Conservation (phyloP, 2,329 filamentous ascomycete species). For the Albifimbria verrucaria region DNA sequence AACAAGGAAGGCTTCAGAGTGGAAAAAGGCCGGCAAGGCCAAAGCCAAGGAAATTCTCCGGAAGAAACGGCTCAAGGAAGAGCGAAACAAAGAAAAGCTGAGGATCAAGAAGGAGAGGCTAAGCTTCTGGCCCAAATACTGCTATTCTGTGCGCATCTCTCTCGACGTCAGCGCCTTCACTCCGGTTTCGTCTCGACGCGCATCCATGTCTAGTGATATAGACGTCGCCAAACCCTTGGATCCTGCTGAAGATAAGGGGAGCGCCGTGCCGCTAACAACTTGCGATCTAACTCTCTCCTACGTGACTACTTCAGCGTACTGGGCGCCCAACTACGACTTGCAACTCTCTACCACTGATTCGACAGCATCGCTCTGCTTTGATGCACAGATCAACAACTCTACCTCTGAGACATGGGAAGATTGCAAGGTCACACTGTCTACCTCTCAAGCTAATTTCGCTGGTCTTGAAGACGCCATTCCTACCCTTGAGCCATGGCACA, state of each 20-base stretch:
- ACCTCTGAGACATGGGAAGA: constrained; percentile 63
- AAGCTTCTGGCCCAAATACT: constrained; percentile 47
- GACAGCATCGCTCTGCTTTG: constrained; percentile 54
- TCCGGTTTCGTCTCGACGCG: constrained; percentile 44
- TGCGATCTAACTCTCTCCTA: constrained; percentile 56
- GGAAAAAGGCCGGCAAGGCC: constrained; percentile 31
- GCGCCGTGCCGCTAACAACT: constrained; percentile 5
- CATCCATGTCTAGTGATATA: constrained; percentile 50
- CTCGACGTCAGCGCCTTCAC: constrained; percentile 41
- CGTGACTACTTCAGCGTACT: constrained; percentile 54
- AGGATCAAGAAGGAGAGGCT: constrained; percentile 40
- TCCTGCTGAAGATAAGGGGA: constrained; percentile 12
- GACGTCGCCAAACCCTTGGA: constrained; percentile 38
- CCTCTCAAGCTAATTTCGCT: constrained; percentile 57
- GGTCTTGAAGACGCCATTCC: constrained; percentile 55
- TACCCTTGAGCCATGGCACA: constrained; percentile 51
- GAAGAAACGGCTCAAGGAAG: too few relatives aligned
- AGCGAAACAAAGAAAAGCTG: constrained; percentile 38
- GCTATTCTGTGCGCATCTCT: constrained; percentile 48
- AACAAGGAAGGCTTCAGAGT: constrained; percentile 29
- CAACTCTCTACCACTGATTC: constrained; percentile 54
- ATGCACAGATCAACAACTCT: constrained; percentile 58
- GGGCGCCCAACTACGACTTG: constrained; percentile 61
- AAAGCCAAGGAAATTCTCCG: too few relatives aligned
- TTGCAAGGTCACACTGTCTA: constrained; percentile 59